These are phyloP conservation scores for Alternaria angustiovoidea DNA, from an alignment of 2,329 filamentous ascomycete genomes.

Conservation along the genomic window DNA sequence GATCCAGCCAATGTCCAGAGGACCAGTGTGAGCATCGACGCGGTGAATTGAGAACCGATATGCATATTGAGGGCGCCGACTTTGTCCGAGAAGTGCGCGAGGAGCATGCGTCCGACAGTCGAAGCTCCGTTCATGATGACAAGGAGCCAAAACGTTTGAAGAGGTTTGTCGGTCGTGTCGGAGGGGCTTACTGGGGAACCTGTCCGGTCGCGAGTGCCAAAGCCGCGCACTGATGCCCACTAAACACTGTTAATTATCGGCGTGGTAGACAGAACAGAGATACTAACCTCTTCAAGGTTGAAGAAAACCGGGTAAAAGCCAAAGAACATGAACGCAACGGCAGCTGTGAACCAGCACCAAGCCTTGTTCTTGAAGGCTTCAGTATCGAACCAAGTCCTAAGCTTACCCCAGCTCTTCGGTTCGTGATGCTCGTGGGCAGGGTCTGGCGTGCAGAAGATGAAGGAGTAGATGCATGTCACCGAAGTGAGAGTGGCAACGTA, in stretches of 20 bases:
- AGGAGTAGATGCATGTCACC: slow-evolving; percentile 52
- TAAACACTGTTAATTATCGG: slow-evolving; percentile 29
- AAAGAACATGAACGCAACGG: slow-evolving; percentile 59
- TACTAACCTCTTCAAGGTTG: slow-evolving; percentile 59
- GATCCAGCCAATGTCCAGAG: slow-evolving; percentile 55
- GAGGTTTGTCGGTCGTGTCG: slow-evolving; percentile 37
- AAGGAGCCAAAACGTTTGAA: slow-evolving; percentile 60
- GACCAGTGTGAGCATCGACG: slow-evolving; percentile 53
- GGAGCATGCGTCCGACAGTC: slow-evolving; percentile 56
- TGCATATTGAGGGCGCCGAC: slow-evolving; percentile 58
- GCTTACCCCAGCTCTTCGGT: slow-evolving; percentile 49
- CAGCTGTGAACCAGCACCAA: slow-evolving; percentile 56
- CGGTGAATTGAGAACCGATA: slow-evolving; percentile 51
- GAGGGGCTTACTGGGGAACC: slow-evolving; percentile 11
- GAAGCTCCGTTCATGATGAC: slow-evolving; percentile 61
- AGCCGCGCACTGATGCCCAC: slow-evolving; percentile 57
- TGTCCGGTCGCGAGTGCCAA: slow-evolving; percentile 49
- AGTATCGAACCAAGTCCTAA: slow-evolving; percentile 55
- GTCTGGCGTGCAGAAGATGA: slow-evolving; percentile 55
- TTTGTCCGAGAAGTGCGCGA: slow-evolving; percentile 56
- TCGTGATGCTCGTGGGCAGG: slow-evolving; percentile 51
- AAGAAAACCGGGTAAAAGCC: slow-evolving; percentile 63
- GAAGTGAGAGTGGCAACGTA: slow-evolving; percentile 54
- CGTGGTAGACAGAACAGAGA: not conserved
- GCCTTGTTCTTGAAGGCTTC: slow-evolving; percentile 55